Evolutionary conservation across 208 protist species (phyloP).

Genomic region (Wallacemonas sp.): DNA sequence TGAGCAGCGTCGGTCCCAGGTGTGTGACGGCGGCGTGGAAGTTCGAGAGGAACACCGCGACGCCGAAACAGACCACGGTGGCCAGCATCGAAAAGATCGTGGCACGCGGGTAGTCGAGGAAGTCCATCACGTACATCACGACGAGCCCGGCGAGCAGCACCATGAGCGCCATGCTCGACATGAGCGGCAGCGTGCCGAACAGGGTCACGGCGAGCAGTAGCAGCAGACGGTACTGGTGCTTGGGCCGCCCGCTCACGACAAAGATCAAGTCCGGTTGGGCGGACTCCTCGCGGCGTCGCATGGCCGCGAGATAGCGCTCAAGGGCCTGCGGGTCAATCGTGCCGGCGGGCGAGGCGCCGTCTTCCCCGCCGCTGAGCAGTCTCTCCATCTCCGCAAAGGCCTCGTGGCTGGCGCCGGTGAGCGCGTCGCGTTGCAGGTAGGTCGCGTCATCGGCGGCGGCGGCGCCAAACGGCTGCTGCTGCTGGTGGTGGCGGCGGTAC

Average conservation of each 20-base stretch:
- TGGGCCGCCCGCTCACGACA: conserved; percentile 27
- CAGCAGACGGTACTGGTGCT: conserved; percentile 28
- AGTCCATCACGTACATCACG: conserved; percentile 80
- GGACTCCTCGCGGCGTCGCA: background rate
- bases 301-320: background rate
- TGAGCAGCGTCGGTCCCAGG: conserved; percentile 72
- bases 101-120: conserved; percentile 61
- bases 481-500: conserved; percentile 6
- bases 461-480: conserved; percentile 1
- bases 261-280: conserved; percentile 20
- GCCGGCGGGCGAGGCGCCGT: background rate
- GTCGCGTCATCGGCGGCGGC: background rate
- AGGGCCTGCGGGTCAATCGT: conserved; percentile 1
- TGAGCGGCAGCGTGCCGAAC: conserved; percentile 77
- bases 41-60: conserved; percentile 73
- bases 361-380: background rate
- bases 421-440: conserved; percentile 7
- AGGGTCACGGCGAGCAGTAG: conserved; percentile 59
- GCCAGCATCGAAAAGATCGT: conserved; percentile 54
- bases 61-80: conserved; percentile 44
- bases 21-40: conserved; percentile 51
- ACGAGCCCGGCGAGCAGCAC: conserved; percentile 64
- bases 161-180: conserved; percentile 66
- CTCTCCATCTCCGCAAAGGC: background rate
- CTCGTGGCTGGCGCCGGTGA: background rate